These are phyloP conservation scores for Trametes elegans DNA, from an alignment of 768 basidiomycete genomes.

Conservation along the genomic window DNA sequence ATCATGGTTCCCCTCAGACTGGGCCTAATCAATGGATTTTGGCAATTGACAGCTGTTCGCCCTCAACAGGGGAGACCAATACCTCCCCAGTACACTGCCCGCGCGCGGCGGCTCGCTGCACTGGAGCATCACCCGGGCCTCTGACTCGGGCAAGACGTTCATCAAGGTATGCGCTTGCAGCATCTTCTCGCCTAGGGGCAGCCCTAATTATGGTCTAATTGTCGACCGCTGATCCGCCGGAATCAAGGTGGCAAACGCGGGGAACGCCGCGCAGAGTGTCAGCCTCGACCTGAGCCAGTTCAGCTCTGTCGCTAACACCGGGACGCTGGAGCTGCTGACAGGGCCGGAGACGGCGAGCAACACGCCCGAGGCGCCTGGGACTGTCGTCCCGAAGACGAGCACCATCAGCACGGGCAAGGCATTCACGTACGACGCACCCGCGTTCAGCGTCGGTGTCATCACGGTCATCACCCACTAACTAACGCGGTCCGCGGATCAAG, in stretches of 20 bases:
- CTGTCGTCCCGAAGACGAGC: constrained; percentile 45
- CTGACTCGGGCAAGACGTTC: constrained; percentile 41
- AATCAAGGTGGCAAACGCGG: constrained; percentile 54
- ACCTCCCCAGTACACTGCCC: constrained; percentile 62
- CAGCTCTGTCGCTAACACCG: constrained; percentile 40
- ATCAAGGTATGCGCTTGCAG: constrained; percentile 48
- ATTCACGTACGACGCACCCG: constrained; percentile 56
- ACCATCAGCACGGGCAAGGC: constrained; percentile 46
- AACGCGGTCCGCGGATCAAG: not conserved
- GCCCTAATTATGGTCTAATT: not conserved
- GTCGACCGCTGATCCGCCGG: not conserved
- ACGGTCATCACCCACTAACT: constrained; percentile 25
- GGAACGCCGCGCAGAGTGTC: constrained; percentile 35
- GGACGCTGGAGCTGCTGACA: constrained; percentile 48
- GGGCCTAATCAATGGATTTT: too few relatives aligned
- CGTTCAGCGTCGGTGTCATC: constrained; percentile 40
- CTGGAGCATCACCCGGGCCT: constrained; percentile 54
- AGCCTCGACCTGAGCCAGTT: constrained; percentile 54
- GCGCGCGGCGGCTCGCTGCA: constrained; percentile 44
- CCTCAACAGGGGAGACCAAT: constrained; percentile 57
- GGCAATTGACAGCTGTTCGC: constrained; percentile 70
- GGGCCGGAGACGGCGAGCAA: constrained; percentile 53
- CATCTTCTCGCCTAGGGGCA: not conserved
- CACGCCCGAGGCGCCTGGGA: constrained; percentile 47
- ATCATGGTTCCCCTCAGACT: too few relatives aligned